Percentiles rank a stretch among this genome's conserved stretches.
phyloP scores from a whole-genome alignment of 805 yeast species.

The Yamadazyma sp. region DNA sequence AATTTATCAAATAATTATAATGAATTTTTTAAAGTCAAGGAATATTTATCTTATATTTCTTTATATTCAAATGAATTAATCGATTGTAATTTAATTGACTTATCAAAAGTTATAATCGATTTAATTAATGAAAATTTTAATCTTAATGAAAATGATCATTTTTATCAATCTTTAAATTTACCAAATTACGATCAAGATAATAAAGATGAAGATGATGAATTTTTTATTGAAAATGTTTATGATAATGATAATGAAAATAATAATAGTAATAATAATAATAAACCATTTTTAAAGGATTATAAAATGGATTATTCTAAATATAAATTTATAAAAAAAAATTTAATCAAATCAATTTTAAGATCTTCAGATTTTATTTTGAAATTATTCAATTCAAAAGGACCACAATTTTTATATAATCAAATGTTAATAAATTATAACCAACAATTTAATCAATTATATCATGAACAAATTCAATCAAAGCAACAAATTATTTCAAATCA shows the following conservation, averaged over 20 bases:
- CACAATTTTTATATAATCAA: conserved; percentile 24
- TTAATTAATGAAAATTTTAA: conserved; percentile 29
- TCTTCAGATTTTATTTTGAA: conserved; percentile 26
- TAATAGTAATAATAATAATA: not conserved
- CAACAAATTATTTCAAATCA: not conserved
- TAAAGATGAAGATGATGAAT: conserved; percentile 9
- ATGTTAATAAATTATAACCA: conserved; percentile 12
- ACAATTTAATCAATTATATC: conserved; percentile 9
- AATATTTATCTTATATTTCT: conserved; percentile 47
- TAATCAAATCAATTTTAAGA: conserved; percentile 24
- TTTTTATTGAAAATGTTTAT: conserved; percentile 10
- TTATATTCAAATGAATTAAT: conserved; percentile 46
- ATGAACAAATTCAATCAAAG: not conserved
- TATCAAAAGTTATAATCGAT: conserved; percentile 30
- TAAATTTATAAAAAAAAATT: conserved; percentile 22
- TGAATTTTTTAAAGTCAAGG: conserved; percentile 46
- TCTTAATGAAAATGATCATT: conserved; percentile 17
- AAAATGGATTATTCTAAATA: conserved; percentile 16
- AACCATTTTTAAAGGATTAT: not conserved
- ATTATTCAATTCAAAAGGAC: conserved; percentile 27
- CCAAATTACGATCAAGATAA: conserved; percentile 6
- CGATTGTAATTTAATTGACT: conserved; percentile 26
- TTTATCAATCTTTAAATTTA: conserved; percentile 22
- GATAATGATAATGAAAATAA: not conserved
- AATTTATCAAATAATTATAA: conserved; percentile 16